These are phyloP conservation scores for Trichoderma asperellum DNA, from an alignment of 2,329 filamentous ascomycete genomes.

Conservation along the genomic window DNA sequence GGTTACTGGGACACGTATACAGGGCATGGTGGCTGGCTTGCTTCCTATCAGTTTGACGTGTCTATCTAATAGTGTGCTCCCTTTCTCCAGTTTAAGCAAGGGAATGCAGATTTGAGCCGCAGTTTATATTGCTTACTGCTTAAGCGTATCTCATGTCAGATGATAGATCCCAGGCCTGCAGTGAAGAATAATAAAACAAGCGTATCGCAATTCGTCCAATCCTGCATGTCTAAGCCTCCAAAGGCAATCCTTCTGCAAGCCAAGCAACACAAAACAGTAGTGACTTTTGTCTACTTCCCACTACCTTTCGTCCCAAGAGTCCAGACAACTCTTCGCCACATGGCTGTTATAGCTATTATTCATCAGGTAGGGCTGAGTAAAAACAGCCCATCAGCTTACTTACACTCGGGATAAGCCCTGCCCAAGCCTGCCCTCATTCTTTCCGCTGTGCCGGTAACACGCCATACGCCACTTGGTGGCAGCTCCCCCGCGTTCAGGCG, in stretches of 20 bases:
- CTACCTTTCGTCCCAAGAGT: conserved; percentile 4
- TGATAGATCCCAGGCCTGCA: neutral
- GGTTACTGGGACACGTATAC: conserved; percentile 9
- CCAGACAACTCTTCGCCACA: neutral
- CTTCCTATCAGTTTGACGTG: conserved; percentile 5
- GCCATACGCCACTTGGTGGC: conserved; percentile 51
- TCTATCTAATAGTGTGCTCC: neutral
- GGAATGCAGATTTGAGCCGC: neutral
- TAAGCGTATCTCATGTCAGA: neutral
- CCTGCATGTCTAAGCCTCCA: neutral
- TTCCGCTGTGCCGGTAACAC: conserved; percentile 46
- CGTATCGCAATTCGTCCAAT: conserved; percentile 1
- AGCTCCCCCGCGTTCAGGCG: conserved; percentile 53
- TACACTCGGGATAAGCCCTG: conserved; percentile 19
- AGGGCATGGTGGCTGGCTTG: conserved; percentile 6
- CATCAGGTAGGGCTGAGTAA: conserved; percentile 24
- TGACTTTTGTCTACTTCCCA: conserved; percentile 17
- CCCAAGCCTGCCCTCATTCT: conserved; percentile 48
- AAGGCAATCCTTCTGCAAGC: neutral
- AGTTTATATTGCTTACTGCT: conserved; percentile 2
- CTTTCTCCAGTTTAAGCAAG: neutral
- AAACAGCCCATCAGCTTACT: conserved; percentile 25
- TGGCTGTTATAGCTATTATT: conserved; percentile 13
- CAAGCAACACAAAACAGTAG: neutral
- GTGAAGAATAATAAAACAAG: neutral